Evolutionary conservation across 2,329 filamentous ascomycete species (phyloP), one percentile per base, ranked within the genome.

Genomic region (Sporothrix euskadiensis): DNA sequence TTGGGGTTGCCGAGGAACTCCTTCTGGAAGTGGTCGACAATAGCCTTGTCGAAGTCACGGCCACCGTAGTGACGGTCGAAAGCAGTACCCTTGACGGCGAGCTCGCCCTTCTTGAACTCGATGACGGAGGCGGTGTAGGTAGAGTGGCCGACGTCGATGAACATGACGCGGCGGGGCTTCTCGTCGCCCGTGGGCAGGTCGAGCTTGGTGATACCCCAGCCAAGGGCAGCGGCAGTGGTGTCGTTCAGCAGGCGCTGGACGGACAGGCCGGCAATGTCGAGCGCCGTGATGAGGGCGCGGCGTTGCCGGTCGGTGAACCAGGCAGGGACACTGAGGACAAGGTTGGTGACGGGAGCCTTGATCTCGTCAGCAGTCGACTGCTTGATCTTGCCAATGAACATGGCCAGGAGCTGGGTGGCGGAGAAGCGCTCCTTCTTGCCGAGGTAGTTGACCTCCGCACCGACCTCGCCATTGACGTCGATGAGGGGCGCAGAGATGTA

Each of bases 1-100:
- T 97, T 97, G 90, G 93, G 97, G 84, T 97, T 98, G 84, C 94
- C 93, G 86, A 96, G 93, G 88, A 98, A 99, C 83, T 98, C 94
- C 80, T 93, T 91, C 79, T 92, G 92, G 80, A 99, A 94, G 85
- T 98, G 95, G 81, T 98, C 94, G 74, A 97, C 92, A 71, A 99
- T 85, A 76, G 94, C 94, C 85, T 94, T 92, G 88, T 99, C 97
- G 81, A 99, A 97, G 86, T 98, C 93, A 80, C 96, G 93, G 77
- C 96, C 96, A 87, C 96, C 96, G 78, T 98, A 97, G 86, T 98
- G 94, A 79, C 94, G 92, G 84, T 99, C 96, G 83, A 90, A 98
- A 76, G 94, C 90, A 61, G 94, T 98, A 35, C 93, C 87, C 88
- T 97, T 95, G 83, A 99, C 94, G 76, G 93, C 89, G 76, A 99